These are phyloP conservation scores for Pinus tabuliformis DNA, from an alignment of 75 land plant species.

Conservation along the genomic window DNA sequence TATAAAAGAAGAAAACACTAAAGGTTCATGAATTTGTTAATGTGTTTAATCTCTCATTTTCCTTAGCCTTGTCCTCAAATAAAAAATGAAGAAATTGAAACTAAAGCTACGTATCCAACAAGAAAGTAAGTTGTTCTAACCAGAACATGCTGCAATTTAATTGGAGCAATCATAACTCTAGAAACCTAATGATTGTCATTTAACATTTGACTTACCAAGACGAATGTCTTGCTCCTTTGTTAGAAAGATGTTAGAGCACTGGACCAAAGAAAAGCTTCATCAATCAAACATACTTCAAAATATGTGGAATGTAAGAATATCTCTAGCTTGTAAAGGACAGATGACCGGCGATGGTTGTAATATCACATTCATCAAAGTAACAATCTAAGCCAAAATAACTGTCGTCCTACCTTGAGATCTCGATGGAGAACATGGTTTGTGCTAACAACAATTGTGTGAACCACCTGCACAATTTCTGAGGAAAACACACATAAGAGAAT, in stretches of 20 bases:
- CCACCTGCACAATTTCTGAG: conserved; percentile 94
- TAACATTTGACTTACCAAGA: conserved; percentile 64
- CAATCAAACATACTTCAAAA: background rate
- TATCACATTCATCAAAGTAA: background rate
- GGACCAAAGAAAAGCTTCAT: conserved; percentile 11
- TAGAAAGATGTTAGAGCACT: conserved; percentile 98
- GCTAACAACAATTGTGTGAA: conserved; percentile 83
- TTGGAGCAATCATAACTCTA: background rate
- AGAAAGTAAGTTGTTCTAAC: background rate
- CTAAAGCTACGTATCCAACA: background rate
- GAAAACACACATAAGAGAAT: conserved; percentile 6
- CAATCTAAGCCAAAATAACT: background rate
- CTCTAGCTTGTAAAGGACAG: background rate
- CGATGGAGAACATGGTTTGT: conserved; percentile 97
- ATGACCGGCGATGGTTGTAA: background rate
- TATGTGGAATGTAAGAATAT: background rate
- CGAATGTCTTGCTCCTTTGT: conserved; percentile 95
- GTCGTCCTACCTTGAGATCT: conserved; percentile 79
- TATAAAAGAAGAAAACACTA: background rate
- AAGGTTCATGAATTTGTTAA: background rate
- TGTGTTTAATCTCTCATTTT: background rate
- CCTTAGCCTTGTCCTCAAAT: no score
- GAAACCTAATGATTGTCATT: background rate
- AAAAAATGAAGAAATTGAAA: background rate
- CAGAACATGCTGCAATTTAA: background rate